phyloP scores from a whole-genome alignment of 768 basidiomycete species.

The Tricholoma matsutake region DNA sequence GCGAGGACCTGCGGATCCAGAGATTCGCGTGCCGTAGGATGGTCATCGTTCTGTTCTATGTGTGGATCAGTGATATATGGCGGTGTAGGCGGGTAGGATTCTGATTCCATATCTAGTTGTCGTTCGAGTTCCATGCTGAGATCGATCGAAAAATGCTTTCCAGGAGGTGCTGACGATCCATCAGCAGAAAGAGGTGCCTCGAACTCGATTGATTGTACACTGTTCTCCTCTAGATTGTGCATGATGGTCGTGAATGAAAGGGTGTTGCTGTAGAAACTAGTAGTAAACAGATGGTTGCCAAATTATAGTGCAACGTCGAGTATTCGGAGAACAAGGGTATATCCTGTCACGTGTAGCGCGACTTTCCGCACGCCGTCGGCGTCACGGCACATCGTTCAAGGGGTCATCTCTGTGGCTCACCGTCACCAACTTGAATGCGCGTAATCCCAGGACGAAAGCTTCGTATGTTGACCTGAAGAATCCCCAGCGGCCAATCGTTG shows the following conservation, averaged over 20 bases:
- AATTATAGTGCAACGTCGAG: neutral
- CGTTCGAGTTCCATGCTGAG: slow-evolving; percentile 77
- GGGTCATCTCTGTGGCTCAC: no score
- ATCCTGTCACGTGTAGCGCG: neutral
- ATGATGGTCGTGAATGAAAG: slow-evolving; percentile 20
- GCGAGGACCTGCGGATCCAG: slow-evolving; percentile 76
- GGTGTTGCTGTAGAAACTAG: slow-evolving; percentile 23
- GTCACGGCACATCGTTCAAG: no score
- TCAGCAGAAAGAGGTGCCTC: slow-evolving; percentile 34
- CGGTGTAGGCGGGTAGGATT: slow-evolving; percentile 52
- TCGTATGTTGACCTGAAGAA: no score
- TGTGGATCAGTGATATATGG: slow-evolving; percentile 21
- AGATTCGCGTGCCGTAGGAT: slow-evolving; percentile 35
- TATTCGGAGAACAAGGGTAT: neutral
- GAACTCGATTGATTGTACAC: slow-evolving; percentile 35
- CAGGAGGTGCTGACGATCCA: slow-evolving; percentile 15
- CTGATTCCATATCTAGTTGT: slow-evolving; percentile 68
- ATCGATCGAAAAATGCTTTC: slow-evolving; percentile 63
- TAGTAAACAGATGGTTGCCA: neutral
- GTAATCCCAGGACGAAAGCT: no score
- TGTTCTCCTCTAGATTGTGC: slow-evolving; percentile 28
- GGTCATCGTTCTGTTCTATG: slow-evolving; percentile 8
- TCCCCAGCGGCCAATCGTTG: no score
- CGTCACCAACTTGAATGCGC: no score
- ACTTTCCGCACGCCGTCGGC: no score